phyloP scores from a whole-genome alignment of 805 yeast genomes.

The Yamadazyma insecticola region DNA sequence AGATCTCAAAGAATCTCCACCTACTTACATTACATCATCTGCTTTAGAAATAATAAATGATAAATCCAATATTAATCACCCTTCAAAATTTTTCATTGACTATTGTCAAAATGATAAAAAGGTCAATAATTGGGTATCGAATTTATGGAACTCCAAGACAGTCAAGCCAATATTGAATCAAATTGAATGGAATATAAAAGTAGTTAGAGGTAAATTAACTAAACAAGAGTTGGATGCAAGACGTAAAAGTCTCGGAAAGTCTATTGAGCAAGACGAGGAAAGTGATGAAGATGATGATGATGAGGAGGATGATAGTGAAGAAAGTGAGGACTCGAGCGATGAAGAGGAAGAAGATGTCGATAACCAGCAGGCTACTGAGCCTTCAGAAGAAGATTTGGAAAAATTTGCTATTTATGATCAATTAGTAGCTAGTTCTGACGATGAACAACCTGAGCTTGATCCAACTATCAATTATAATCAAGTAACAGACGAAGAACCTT shows the following conservation, averaged over 20 bases:
- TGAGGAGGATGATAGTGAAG: constrained; percentile 22
- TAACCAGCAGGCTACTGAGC: constrained; percentile 23
- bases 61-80: constrained; percentile 33
- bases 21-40: constrained; percentile 29
- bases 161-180: constrained; percentile 32
- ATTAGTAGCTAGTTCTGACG: constrained; percentile 36
- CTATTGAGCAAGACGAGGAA: constrained; percentile 13
- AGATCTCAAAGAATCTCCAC: constrained; percentile 27
- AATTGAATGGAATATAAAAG: constrained; percentile 41
- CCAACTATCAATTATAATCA: constrained; percentile 48
- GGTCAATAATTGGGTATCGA: constrained; percentile 45
- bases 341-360: constrained; percentile 7
- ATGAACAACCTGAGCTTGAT: constrained; percentile 25
- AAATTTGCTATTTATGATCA: constrained; percentile 33
- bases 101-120: constrained; percentile 36
- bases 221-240: constrained; percentile 30
- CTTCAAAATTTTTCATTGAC: constrained; percentile 41
- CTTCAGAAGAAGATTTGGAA: constrained; percentile 23
- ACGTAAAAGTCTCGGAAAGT: constrained; percentile 10
- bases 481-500: constrained; percentile 63
- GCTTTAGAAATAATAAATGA: constrained; percentile 19
- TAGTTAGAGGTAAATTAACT: constrained; percentile 43
- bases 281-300: constrained; percentile 14
- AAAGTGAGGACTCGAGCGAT: constrained; percentile 11
- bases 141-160: constrained; percentile 40